These are phyloP conservation scores for Serendipita sp. DNA, from an alignment of 768 basidiomycete species.

Conservation along the genomic window DNA sequence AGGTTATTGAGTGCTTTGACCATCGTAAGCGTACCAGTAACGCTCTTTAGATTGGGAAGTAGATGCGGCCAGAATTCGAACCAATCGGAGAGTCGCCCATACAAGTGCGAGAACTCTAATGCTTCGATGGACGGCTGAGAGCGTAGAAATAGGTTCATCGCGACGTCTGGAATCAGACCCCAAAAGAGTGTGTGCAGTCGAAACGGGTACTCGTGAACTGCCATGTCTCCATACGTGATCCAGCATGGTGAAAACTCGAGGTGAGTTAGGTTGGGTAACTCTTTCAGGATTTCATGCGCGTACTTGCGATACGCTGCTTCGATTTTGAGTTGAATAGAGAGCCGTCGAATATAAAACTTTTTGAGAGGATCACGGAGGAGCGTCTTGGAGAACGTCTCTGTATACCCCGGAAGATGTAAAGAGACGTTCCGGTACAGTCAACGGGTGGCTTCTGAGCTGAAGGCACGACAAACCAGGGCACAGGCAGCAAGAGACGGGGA, in stretches of 20 bases:
- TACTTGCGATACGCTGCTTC: neutral
- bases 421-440: neutral
- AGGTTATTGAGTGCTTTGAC: too few relatives aligned
- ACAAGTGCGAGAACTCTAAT: neutral
- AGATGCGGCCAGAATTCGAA: neutral
- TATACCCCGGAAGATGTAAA: neutral
- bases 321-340: neutral
- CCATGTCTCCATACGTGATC: neutral
- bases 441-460: neutral
- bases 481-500: neutral
- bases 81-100: neutral
- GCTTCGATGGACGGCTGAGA: neutral
- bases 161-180: neutral
- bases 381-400: neutral
- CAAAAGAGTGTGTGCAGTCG: neutral
- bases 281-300: neutral
- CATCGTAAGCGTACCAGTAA: neutral
- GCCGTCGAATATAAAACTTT: neutral
- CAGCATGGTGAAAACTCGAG: neutral
- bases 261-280: neutral
- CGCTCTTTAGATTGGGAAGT: neutral
- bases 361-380: neutral
- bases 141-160: neutral
- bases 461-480: neutral
- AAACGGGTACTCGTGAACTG: neutral